Conservation (phyloP, 1,139 yeast genomes). For the Saccharomyces hybrid region DNA sequence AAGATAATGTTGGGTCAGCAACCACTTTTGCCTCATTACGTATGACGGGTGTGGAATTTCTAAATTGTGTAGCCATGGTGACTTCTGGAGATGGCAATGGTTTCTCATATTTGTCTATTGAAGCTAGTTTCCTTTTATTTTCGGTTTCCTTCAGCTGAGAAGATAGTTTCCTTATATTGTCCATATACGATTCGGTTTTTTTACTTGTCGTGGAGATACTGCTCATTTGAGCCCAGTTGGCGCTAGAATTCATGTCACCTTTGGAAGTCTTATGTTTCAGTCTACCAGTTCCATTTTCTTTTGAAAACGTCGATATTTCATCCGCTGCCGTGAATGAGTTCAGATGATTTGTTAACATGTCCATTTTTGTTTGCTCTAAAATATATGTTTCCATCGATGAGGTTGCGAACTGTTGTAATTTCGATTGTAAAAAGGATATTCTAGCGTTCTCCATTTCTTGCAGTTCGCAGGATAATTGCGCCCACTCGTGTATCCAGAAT, state of each 20-base stretch:
- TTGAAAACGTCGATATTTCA: conserved; percentile 27
- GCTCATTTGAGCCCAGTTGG: neutral
- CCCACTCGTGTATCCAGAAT: conserved; percentile 77
- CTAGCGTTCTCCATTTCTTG: conserved; percentile 76
- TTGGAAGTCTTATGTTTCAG: conserved; percentile 9
- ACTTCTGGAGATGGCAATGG: conserved; percentile 4
- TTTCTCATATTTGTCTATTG: conserved; percentile 4
- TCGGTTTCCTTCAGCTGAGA: conserved; percentile 17
- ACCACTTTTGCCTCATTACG: neutral
- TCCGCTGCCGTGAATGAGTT: conserved; percentile 26
- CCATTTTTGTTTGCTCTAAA: conserved; percentile 25
- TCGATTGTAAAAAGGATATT: conserved; percentile 64
- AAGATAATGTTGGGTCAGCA: neutral
- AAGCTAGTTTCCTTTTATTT: neutral
- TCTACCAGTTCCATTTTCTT: conserved; percentile 30
- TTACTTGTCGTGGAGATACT: neutral
- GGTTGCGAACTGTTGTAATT: conserved; percentile 69
- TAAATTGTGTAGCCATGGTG: neutral
- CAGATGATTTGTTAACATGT: conserved; percentile 19
- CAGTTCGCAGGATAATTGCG: conserved; percentile 53
- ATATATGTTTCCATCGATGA: conserved; percentile 21
- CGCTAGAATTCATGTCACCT: neutral
- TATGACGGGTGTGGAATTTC: conserved; percentile 2
- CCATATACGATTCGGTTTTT: conserved; percentile 16
- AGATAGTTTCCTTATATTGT: conserved; percentile 24